Percentiles rank a stretch among this genome's conserved stretches.
Evolutionary conservation across 371 early-diverging fungal genomes (phyloP).

Genomic region (Zychaea mexicana): DNA sequence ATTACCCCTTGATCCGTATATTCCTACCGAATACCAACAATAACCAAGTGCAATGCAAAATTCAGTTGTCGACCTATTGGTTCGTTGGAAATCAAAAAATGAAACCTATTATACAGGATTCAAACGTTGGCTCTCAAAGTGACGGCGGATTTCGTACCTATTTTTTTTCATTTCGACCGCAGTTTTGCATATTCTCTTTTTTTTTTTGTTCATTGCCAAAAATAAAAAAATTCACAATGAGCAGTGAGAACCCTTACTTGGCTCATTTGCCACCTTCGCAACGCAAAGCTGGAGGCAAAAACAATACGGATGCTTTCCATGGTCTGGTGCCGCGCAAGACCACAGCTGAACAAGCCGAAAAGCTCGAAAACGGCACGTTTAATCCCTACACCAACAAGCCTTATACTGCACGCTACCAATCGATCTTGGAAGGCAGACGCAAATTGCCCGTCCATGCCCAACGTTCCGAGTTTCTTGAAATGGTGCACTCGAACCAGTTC

Average conservation of each 20-base stretch:
- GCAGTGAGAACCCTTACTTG: conserved; percentile 61
- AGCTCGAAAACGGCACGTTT: conserved; percentile 70
- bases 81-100: too few species aligned
- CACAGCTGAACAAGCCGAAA: conserved; percentile 72
- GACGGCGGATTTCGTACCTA: too few species aligned
- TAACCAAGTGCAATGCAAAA: too few species aligned
- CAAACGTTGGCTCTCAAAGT: too few species aligned
- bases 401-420: conserved; percentile 79
- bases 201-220: background rate
- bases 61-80: too few species aligned
- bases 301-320: conserved; percentile 27
- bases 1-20: too few species aligned
- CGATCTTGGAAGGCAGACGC: conserved; percentile 80
- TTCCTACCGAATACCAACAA: too few species aligned
- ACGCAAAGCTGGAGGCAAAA: conserved; percentile 29
- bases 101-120: too few species aligned
- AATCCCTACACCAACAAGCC: conserved; percentile 86
- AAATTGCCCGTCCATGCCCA: conserved; percentile 91
- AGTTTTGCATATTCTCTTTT: background rate
- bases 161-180: background rate
- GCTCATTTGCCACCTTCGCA: conserved; percentile 54
- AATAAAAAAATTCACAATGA: conserved; percentile 7
- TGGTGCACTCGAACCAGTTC: conserved; percentile 86
- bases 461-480: conserved; percentile 80
- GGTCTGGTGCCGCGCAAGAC: conserved; percentile 65